A percentile compares a stretch with the other conserved stretches of the same genome.
Evolutionary conservation across 2,329 filamentous ascomycete genomes (phyloP).

Genomic region (Daldinia sp.): DNA sequence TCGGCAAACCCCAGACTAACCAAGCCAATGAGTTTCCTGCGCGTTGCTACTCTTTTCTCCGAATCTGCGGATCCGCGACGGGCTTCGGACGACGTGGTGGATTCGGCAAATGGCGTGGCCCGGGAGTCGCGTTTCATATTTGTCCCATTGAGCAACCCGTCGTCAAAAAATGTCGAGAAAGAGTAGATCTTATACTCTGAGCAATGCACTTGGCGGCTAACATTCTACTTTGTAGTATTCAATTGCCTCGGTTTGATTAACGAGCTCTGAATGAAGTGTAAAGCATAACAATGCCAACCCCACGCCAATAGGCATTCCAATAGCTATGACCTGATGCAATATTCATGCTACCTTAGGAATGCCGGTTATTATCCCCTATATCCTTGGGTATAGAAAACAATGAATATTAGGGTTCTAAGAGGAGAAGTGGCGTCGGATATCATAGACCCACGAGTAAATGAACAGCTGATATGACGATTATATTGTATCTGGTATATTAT

Average conservation of each 20-base stretch:
- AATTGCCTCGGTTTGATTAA: background rate
- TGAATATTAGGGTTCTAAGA: no score
- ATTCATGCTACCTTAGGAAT: no score
- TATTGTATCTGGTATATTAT: no score
- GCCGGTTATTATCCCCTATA: no score
- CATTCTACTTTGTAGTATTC: background rate
- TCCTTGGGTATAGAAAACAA: no score
- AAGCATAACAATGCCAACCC: background rate
- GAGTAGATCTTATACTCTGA: background rate
- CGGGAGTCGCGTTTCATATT: slow-evolving; percentile 22
- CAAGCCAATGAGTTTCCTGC: slow-evolving; percentile 11
- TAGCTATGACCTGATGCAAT: no score
- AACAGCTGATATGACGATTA: no score
- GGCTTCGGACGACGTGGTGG: slow-evolving; percentile 13
- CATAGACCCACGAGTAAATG: no score
- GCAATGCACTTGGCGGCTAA: background rate
- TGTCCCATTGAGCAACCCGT: slow-evolving; percentile 14
- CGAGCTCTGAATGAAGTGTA: background rate
- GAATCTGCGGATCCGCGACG: slow-evolving; percentile 29
- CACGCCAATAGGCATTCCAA: no score
- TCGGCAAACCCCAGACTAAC: slow-evolving; percentile 23
- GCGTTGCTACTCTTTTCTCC: background rate
- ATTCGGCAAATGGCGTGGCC: slow-evolving; percentile 6
- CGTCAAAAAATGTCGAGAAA: background rate
- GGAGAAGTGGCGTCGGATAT: no score